Evolutionary conservation across 2,329 filamentous ascomycete species (phyloP), one percentile per base, ranked within the genome.

Genomic region (Fusarium sp.): DNA sequence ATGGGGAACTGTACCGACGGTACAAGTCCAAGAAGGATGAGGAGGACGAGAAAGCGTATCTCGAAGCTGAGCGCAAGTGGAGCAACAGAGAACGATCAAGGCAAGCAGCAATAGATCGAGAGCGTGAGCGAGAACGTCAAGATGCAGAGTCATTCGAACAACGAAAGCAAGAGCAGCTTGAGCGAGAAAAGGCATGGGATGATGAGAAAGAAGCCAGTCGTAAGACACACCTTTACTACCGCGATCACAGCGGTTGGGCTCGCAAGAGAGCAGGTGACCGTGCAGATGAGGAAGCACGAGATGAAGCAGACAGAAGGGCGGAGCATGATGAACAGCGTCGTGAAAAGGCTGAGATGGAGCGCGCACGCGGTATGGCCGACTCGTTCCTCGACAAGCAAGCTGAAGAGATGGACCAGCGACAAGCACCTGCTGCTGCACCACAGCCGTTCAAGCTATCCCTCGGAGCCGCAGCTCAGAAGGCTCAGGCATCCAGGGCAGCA

Each of bases 371-470:
- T 60, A 91, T 95, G 89, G 95, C 95, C 15, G 94, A 98, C 80
- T 93, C 93, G 44, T 98, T 98, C 90, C 87, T 98, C 66, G 93
- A 94, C 73, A 89, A 91, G 68, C 93, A 97, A 79, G 93, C 93
- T 1, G 89, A 92, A 74, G 94, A 97, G 78, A 87, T 97, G 80
- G 89, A 88, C 73, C 82, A 85, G 46, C 83, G 84, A 46, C 78
- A 78, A 45, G 69, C 83, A 73, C 77, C 81, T 61, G 79, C 84
- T 60, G 79, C 84, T 15, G 88, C 89, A 62, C 93, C 93, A 7
- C 91, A 93, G 78, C 91, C 92, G 29, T 97, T 98, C 88, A 98
- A 97, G 81, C 88, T 98, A 63, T 97, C 94, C 4, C 91, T 98
- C 31, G 95, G 95, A 60, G 94, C 94, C 2, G 94, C 95, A 1